Base-by-base conservation (phyloP, 768 basidiomycete species). In the Amanita jacksonii region DNA sequence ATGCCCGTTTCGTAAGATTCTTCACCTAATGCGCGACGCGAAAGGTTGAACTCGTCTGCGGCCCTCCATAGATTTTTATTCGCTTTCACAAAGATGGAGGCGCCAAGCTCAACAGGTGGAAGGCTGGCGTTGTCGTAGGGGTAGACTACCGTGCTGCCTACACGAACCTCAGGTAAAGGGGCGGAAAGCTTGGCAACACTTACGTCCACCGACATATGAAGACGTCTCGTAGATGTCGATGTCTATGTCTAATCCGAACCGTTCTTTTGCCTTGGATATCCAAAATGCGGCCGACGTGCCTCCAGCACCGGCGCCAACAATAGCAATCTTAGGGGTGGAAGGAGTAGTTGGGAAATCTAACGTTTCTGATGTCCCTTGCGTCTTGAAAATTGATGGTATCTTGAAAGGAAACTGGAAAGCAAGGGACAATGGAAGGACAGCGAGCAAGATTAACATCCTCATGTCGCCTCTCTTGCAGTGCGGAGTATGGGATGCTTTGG, bases 231-330 rank as follows among this genome's bases (percentile, higher is more conserved):
- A 94, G 3, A 96, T 74, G 54, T 94, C 89, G 10, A 96, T 70
- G 41, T 85, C 79, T 3, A 88, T 69, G 45, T 84, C 70, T 25
- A 88, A 51, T 2, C 74, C 78, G 46, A 72, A 79, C 19, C 84
- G 68, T 51, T 85, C 72, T 52, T 81, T 80, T 20, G 83, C 85
- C 57, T 83, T 84, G 15, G 76, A 73, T 42, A 93, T 79, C 81
- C 90, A 86, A 56, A 77, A 86, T 2, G 79, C 89, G 16, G 90
- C 85, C 19, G 87, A 84, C 12, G 76, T 77, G 7, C 92, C 92
- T 8, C 71, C 88, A 10, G 92, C 90, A 20, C 92, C 92, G 0
- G 92, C 91, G 13, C 92, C 92, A 43, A 96, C 76, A 55, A 96
- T 79, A 6, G 91, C 92, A 52, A 96, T 72, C 37, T 81, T 65